Percentiles rank a stretch among this genome's conserved stretches.
These are phyloP conservation scores for Sporopachydermia quercuum DNA, from an alignment of 805 yeast species.

Conservation along the genomic window DNA sequence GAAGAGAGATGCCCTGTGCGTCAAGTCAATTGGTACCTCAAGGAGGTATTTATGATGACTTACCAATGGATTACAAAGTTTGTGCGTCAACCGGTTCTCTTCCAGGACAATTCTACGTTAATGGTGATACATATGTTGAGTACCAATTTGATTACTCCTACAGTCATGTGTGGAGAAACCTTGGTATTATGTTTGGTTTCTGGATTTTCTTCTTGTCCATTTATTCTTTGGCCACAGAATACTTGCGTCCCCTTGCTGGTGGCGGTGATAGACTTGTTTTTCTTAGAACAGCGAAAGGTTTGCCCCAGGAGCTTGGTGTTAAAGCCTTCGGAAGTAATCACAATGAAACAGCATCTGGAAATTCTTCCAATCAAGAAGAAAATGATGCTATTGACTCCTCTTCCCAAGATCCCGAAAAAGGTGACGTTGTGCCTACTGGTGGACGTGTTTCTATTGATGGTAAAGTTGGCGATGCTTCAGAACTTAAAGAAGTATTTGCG, in stretches of 20 bases:
- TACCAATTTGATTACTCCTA: slow-evolving; percentile 35
- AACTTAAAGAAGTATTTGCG: slow-evolving; percentile 19
- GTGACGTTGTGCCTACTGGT: too few species aligned
- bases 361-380: neutral
- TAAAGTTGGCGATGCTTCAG: slow-evolving; percentile 18
- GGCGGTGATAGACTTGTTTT: slow-evolving; percentile 19
- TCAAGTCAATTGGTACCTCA: slow-evolving; percentile 36
- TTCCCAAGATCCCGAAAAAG: too few species aligned
- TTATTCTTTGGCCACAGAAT: slow-evolving; percentile 19
- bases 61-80: slow-evolving; percentile 25
- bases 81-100: slow-evolving; percentile 49
- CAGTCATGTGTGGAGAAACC: slow-evolving; percentile 65
- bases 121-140: slow-evolving; percentile 43
- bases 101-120: slow-evolving; percentile 36
- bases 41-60: slow-evolving; percentile 36
- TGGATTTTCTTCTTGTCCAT: slow-evolving; percentile 21
- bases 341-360: too few species aligned
- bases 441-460: too few species aligned
- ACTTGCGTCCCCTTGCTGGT: slow-evolving; percentile 16
- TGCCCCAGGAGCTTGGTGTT: slow-evolving; percentile 22
- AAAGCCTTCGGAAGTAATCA: too few species aligned
- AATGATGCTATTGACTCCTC: neutral
- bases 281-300: slow-evolving; percentile 18
- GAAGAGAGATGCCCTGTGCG: slow-evolving; percentile 37
- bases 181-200: slow-evolving; percentile 50